phyloP scores from a whole-genome alignment of 1,284 basidiomycete species.

The Thecaphora frezii region DNA sequence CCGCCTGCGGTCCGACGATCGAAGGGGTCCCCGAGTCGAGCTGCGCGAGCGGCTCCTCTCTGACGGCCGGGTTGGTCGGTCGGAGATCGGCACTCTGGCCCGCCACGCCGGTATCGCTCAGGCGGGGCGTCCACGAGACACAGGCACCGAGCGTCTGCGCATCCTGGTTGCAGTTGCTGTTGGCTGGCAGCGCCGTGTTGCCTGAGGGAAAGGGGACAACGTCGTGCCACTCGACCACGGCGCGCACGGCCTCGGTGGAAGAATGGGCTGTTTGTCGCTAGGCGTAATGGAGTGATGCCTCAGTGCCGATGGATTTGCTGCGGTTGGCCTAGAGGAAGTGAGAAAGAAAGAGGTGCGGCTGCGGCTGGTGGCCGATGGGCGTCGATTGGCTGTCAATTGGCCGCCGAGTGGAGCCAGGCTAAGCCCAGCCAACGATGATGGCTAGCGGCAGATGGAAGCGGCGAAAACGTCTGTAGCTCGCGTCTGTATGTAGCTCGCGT shows the following conservation, averaged over 20 bases:
- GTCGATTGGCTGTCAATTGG: too few relatives aligned
- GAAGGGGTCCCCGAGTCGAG: conserved; percentile 78
- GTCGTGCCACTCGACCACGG: conserved; percentile 31
- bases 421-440: too few relatives aligned
- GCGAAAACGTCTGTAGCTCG: too few relatives aligned
- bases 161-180: conserved; percentile 23
- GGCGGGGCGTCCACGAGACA: conserved; percentile 75
- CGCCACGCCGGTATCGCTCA: conserved; percentile 70
- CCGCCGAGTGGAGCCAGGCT: too few relatives aligned
- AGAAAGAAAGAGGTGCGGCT: too few relatives aligned
- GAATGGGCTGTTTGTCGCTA: too few relatives aligned
- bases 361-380: too few relatives aligned
- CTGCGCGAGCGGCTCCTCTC: conserved; percentile 70
- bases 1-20: conserved; percentile 77
- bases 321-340: too few relatives aligned
- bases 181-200: conserved; percentile 10
- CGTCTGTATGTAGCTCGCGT: too few relatives aligned
- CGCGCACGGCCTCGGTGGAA: conserved; percentile 4
- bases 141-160: conserved; percentile 61
- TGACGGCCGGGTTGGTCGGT: conserved; percentile 70
- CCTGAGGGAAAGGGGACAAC: conserved; percentile 38
- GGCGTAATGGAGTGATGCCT: too few relatives aligned
- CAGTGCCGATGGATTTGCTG: too few relatives aligned
- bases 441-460: too few relatives aligned
- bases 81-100: conserved; percentile 65